These are phyloP conservation scores for Yamadazyma conglobata DNA, from an alignment of 1,139 yeast species.

Conservation along the genomic window DNA sequence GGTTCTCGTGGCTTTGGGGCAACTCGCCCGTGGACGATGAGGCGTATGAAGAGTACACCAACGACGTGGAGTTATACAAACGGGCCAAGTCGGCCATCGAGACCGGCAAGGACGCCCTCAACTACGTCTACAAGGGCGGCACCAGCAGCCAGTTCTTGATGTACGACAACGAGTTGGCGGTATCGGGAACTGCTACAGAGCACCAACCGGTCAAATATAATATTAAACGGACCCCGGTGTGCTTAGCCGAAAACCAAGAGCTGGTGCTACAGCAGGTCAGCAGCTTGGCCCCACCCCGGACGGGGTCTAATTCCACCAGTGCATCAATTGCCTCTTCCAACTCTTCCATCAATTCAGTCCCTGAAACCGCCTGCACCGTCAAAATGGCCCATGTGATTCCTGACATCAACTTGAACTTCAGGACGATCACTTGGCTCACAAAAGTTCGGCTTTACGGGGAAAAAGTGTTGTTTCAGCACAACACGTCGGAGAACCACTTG, in stretches of 20 bases:
- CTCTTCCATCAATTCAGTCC: slow-evolving; percentile 1
- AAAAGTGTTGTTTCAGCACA: slow-evolving; percentile 26
- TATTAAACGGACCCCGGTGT: slow-evolving; percentile 31
- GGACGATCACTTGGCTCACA: slow-evolving; percentile 40
- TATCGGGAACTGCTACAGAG: slow-evolving; percentile 39
- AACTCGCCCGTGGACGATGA: slow-evolving; percentile 14
- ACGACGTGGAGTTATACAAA: slow-evolving; percentile 27
- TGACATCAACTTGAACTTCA: slow-evolving; percentile 25
- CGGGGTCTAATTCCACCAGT: slow-evolving; percentile 6
- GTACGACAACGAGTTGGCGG: slow-evolving; percentile 34
- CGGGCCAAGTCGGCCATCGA: slow-evolving; percentile 38
- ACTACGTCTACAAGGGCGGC: slow-evolving; percentile 34
- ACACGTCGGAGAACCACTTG: slow-evolving; percentile 31
- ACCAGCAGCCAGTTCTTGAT: slow-evolving; percentile 17
- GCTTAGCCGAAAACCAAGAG: slow-evolving; percentile 38
- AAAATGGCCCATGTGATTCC: slow-evolving; percentile 20
- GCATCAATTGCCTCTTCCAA: slow-evolving; percentile 11
- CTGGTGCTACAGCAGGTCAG: slow-evolving; percentile 11
- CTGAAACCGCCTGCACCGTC: neutral
- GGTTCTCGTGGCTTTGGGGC: slow-evolving; percentile 26
- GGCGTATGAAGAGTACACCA: slow-evolving; percentile 17
- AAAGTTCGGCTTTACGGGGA: slow-evolving; percentile 34
- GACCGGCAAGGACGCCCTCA: slow-evolving; percentile 27
- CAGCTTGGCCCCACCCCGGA: neutral
- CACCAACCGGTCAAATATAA: slow-evolving; percentile 36